phyloP scores from a whole-genome alignment of 208 protist genomes.

The Vickermania spadyakhi region DNA sequence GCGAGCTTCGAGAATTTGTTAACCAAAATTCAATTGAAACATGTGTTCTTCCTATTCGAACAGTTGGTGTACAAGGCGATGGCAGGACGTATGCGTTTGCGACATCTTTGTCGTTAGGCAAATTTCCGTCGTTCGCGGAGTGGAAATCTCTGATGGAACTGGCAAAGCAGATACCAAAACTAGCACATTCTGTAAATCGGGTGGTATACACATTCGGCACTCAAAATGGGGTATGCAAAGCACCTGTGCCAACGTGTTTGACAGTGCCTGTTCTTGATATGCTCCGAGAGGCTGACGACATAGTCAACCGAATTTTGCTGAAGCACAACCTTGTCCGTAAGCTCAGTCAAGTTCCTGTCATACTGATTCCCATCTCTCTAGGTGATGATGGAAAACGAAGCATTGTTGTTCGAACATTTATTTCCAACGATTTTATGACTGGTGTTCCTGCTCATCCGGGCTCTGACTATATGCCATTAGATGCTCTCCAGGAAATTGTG shows the following conservation, averaged over 20 bases:
- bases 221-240: conserved; percentile 13
- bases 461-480: conserved; percentile 67
- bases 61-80: conserved; percentile 97
- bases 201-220: conserved; percentile 89
- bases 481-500: conserved; percentile 79
- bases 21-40: conserved; percentile 11
- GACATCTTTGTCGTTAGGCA: conserved; percentile 55
- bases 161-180: conserved; percentile 84
- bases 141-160: conserved; percentile 72
- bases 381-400: conserved; percentile 38
- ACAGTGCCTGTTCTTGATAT: conserved; percentile 70
- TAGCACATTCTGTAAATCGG: conserved; percentile 90
- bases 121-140: conserved; percentile 34
- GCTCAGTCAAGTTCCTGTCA: conserved; percentile 92
- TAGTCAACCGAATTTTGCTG: conserved; percentile 73
- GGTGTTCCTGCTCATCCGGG: conserved; percentile 85
- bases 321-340: conserved; percentile 72
- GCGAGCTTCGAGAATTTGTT: conserved; percentile 5
- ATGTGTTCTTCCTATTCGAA: conserved; percentile 86
- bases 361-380: conserved; percentile 89
- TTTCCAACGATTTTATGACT: conserved; percentile 97
- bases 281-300: conserved; percentile 83
- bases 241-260: conserved; percentile 72
- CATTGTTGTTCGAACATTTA: conserved; percentile 93
- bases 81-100: conserved; percentile 95